These are phyloP conservation scores for Oligophagozyma castellii DNA, from an alignment of 1,139 yeast species.

Conservation along the genomic window DNA sequence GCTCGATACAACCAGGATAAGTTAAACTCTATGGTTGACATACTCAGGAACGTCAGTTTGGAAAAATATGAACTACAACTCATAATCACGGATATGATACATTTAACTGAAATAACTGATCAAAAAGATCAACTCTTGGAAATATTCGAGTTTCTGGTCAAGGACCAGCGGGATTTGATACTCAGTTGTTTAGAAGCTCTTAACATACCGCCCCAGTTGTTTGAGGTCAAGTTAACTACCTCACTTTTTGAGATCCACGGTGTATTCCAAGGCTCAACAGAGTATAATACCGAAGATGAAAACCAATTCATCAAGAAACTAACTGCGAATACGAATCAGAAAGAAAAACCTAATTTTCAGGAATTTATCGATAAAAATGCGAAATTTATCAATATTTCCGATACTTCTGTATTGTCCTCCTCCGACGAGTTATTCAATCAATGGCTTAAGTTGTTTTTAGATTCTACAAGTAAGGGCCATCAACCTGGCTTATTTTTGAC, in stretches of 20 bases:
- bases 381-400: slow-evolving; percentile 16
- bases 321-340: slow-evolving; percentile 15
- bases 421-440: slow-evolving; percentile 33
- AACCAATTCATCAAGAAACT: slow-evolving; percentile 6
- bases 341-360: slow-evolving; percentile 18
- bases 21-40: slow-evolving; percentile 19
- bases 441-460: slow-evolving; percentile 31
- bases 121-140: slow-evolving; percentile 29
- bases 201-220: slow-evolving; percentile 34
- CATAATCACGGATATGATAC: slow-evolving; percentile 27
- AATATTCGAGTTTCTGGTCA: slow-evolving; percentile 34
- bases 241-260: slow-evolving; percentile 28
- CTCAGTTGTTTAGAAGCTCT: slow-evolving; percentile 28
- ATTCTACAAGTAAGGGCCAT: slow-evolving; percentile 27
- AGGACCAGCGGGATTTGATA: slow-evolving; percentile 30
- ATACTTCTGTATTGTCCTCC: slow-evolving; percentile 19
- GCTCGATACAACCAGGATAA: slow-evolving; percentile 28
- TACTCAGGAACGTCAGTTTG: slow-evolving; percentile 20
- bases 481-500: slow-evolving; percentile 25
- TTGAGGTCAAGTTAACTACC: slow-evolving; percentile 59
- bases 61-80: slow-evolving; percentile 28
- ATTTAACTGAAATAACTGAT: slow-evolving; percentile 25
- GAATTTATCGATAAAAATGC: slow-evolving; percentile 23
- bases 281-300: slow-evolving; percentile 15
- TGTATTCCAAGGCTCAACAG: background rate